Evolutionary conservation across 2,329 filamentous ascomycete genomes (phyloP), one percentile per base, ranked within the genome.

Genomic region (Botrytis sinoallii): DNA sequence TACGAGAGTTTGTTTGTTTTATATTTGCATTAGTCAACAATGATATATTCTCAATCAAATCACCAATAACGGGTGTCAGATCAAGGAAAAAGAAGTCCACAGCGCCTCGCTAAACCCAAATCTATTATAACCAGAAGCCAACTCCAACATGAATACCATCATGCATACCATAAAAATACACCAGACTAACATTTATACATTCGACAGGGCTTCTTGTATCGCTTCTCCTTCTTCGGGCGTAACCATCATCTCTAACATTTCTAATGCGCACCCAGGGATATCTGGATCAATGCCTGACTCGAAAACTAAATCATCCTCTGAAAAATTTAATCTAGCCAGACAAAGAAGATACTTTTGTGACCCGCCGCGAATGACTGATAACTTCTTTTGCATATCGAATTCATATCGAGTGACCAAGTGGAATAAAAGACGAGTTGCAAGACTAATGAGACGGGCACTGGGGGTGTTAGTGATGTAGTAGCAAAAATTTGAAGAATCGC

Each of bases 241-340:
- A 35, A 97, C 89, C 3, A 90, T 89, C 75, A 93, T 85, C 81
- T 97, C 94, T 57, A 98, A 82, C 75, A 99, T 85, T 79, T 92
- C 90, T 78, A 95, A 91, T 5, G 96, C 95, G 82, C 91, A 90
- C 76, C 95, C 93, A 1, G 92, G 89, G 1, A 94, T 93, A 76
- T 93, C 93, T 42, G 91, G 88, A 52, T 92, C 91, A 71, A 97
- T 91, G 0, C 91, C 91, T 1, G 86, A 85, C 82, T 98, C 94
- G 42, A 97, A 86, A 18, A 96, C 88, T 14, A 93, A 82, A 44
- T 93, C 92, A 75, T 97, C 93, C 35, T 90, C 89, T 9, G 90
- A 91, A 81, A 97, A 98, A 0, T 93, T 94, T n/a, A 98, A 84
- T 60, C 95, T 85, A 0, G 93, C 94, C 63, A 99, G 84, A 3